These are phyloP conservation scores for Diaporthe caulivora DNA, from an alignment of 2,329 filamentous ascomycete genomes.

Conservation along the genomic window DNA sequence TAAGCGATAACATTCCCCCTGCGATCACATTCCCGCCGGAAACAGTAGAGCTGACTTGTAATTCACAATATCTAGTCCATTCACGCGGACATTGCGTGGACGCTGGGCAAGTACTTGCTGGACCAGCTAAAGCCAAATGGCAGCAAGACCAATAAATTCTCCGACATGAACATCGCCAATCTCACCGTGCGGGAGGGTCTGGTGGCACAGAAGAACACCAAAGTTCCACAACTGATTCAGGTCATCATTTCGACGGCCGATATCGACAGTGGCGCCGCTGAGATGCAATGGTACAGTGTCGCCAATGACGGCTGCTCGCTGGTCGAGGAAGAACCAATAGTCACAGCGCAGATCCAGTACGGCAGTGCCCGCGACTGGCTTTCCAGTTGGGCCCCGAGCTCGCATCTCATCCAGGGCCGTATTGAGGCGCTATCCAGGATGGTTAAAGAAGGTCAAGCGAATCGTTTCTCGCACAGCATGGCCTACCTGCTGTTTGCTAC, in stretches of 20 bases:
- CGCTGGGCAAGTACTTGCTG: not conserved
- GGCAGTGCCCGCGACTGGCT: not conserved
- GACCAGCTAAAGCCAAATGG: not conserved
- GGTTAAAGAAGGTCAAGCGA: not conserved
- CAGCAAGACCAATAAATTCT: not conserved
- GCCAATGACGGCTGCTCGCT: not conserved
- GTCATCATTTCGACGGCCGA: not conserved
- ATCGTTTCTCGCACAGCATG: not conserved
- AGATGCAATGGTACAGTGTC: constrained; percentile 6
- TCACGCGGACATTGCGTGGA: constrained; percentile 21
- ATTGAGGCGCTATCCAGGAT: not conserved
- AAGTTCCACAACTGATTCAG: not conserved
- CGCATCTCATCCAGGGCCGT: not conserved
- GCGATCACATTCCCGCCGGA: too few relatives aligned
- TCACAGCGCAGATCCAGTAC: not conserved
- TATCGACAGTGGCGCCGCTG: not conserved
- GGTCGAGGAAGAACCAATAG: not conserved
- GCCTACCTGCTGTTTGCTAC: not conserved
- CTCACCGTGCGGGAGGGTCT: not conserved
- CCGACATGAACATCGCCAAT: not conserved
- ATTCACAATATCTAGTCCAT: not conserved
- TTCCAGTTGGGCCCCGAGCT: not conserved
- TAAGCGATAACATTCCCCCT: not conserved
- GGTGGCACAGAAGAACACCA: not conserved
- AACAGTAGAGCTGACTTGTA: too few relatives aligned